Evolutionary conservation across 495 filamentous ascomycete species (phyloP), one percentile per base, ranked within the genome.

Genomic region (Parachaetomium inaequale): DNA sequence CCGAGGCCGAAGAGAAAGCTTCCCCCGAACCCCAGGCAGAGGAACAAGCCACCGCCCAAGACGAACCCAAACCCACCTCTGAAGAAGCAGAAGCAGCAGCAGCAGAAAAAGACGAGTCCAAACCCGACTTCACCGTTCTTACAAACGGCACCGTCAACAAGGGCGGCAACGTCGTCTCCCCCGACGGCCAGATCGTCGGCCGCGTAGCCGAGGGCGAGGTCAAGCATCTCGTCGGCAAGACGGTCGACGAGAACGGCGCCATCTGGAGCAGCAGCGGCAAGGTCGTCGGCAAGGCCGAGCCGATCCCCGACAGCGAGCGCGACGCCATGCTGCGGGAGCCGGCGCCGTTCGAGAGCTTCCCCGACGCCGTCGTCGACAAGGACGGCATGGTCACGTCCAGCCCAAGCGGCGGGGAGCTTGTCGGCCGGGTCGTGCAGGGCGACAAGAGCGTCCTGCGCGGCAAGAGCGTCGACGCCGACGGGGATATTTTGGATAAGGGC

Each of bases 381-480:
- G 80, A 88, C 55, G 91, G 90, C 46, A 83, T 87, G 68, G 84
- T 96, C 36, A 79, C 85, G 49, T 86, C 36, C 10, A 5, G 11
- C 10, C 8, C 85, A 66, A 84, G 88, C 38, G 4, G 28, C 0
- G 91, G 85, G 26, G 81, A 88, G 59, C 76, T 84, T 53, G 84
- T 96, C 51, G 91, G 91, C 28, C 78, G 84, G 58, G 78, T 96
- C 26, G 75, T 88, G n/a, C 85, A 92, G 59, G 91, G 91, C 40
- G 90, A 96, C 58, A 62, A 85, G 17, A 88, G 88, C 76, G 82
- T 82, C 54, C 83, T 95, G 12, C 78, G 87, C 43, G 90, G 90
- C n/a, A 87, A 88, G 64, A 73, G 78, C 19, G 89, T 94, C 46
- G 91, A 94, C 66, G 81, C 88, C 38, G 91, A 96, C 68, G 91